Base-by-base conservation (phyloP, 2,329 filamentous ascomycete species). In the Calcarisporium arbuscula region DNA sequence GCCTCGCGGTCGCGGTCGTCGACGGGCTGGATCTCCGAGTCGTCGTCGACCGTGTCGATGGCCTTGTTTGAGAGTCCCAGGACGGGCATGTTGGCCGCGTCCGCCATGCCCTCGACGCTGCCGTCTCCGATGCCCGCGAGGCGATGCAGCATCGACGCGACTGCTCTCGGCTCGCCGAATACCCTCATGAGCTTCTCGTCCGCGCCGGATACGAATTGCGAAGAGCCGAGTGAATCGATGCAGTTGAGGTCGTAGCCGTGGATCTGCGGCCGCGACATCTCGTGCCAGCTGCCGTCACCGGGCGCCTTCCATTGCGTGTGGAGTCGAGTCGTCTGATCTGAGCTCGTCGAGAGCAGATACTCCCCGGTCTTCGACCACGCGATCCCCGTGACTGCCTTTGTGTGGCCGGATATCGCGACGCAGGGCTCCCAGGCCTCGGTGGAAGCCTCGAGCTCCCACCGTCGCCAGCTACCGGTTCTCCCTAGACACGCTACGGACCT, bases 241-340 rank as follows among this genome's bases (percentile, higher is more conserved):
- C 92, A 96, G 65, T 96, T 98, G 35, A 98, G 72, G 57, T 98
- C 90, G 57, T 98, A 98, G 23, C 92, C 92, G 56, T 98, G 92
- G 45, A 98, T 98, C 57, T 98, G 92, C 5, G 92, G 92, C 32
- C 92, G 73, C 1, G 89, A 83, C 67, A 96, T 88, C 58, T 98
- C 92, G 59, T 96, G 90, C 92, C 92, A 98, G 9, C 86, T 87
- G 19, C 49, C 43, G 5, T 36, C 35, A 6, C 43, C 45, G 6
- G 49, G 38, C 14, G 68, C 66, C 40, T 71, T 73, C 92, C 90
- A 96, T 50, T 80, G 67, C 2, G 86, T 82, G 56, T 90, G 86
- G 15, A 96, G 70, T 31, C 92, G 74, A 4, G 90, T 95, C 0
- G 92, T 98, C 62, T 98, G 92, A 60, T 98, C 92, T 7, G 80